These are phyloP conservation scores for Syzygium syzygioides DNA, from an alignment of 441 rosid genomes.

Conservation along the genomic window DNA sequence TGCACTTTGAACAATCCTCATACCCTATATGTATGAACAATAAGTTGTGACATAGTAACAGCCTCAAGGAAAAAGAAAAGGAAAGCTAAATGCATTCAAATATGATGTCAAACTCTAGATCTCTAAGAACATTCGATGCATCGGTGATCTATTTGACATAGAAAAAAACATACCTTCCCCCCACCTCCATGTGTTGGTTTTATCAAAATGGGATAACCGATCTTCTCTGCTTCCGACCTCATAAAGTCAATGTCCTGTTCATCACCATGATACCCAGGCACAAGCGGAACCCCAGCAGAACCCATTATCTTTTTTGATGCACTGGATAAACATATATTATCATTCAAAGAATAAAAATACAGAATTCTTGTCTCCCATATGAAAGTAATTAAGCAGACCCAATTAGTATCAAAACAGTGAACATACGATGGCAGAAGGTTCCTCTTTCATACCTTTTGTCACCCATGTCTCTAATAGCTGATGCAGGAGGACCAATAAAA, in stretches of 20 bases:
- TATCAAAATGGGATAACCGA: slow-evolving; percentile 85
- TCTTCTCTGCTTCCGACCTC: slow-evolving; percentile 85
- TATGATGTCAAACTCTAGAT: background rate
- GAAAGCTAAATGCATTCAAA: background rate
- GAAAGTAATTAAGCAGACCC: background rate
- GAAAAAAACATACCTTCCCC: slow-evolving; percentile 59
- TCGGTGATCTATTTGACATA: background rate
- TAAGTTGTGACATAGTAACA: background rate
- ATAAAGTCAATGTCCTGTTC: slow-evolving; percentile 80
- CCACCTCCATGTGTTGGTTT: slow-evolving; percentile 98
- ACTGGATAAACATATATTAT: slow-evolving; percentile 26
- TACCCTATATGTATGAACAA: slow-evolving; percentile 45
- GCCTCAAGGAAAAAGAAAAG: background rate
- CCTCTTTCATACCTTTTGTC: slow-evolving; percentile 62
- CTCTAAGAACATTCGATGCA: background rate
- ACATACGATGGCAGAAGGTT: background rate
- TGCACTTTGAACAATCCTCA: slow-evolving; percentile 75
- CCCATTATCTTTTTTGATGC: slow-evolving; percentile 99
- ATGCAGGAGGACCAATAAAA: slow-evolving; percentile 93
- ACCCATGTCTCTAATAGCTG: slow-evolving; percentile 93
- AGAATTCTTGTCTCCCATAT: background rate
- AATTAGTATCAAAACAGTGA: background rate
- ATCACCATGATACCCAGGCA: slow-evolving; percentile 89
- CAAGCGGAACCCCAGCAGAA: slow-evolving; percentile 92
- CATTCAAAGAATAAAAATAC: background rate